Percentiles rank a stretch among this genome's conserved stretches.
These are phyloP conservation scores for Rhododendron ovatum DNA, from an alignment of 148 eudicot species.

Conservation along the genomic window DNA sequence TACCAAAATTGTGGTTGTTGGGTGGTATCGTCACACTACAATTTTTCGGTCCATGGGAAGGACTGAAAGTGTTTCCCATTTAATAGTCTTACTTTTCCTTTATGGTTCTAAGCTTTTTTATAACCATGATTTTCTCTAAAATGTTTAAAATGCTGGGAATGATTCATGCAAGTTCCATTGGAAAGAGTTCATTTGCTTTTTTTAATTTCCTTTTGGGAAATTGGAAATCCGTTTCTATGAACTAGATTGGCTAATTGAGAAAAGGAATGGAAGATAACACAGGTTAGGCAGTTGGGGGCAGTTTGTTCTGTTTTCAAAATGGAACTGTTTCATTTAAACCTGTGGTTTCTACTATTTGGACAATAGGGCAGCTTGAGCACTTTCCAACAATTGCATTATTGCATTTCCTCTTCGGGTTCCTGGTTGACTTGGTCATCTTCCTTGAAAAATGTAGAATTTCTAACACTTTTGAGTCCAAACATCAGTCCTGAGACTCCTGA, in stretches of 20 bases:
- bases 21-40: not conserved
- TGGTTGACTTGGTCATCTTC: not conserved
- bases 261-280: not conserved
- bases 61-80: not conserved
- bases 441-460: not conserved
- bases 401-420: not conserved
- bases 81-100: not conserved
- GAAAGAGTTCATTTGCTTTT: not conserved
- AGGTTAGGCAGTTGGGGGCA: not conserved
- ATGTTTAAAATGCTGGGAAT: not conserved
- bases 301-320: not conserved
- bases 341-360: not conserved
- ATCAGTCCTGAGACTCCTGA: not conserved
- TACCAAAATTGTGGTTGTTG: not conserved
- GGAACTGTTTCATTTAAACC: not conserved
- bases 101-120: not conserved
- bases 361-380: not conserved
- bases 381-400: not conserved
- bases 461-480: not conserved
- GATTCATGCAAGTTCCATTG: not conserved
- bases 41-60: not conserved
- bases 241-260: not conserved
- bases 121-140: not conserved
- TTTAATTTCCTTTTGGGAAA: not conserved
- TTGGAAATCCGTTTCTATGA: not conserved